phyloP scores from a whole-genome alignment of 169 alveolate species.

The Plasmodium vivax region DNA sequence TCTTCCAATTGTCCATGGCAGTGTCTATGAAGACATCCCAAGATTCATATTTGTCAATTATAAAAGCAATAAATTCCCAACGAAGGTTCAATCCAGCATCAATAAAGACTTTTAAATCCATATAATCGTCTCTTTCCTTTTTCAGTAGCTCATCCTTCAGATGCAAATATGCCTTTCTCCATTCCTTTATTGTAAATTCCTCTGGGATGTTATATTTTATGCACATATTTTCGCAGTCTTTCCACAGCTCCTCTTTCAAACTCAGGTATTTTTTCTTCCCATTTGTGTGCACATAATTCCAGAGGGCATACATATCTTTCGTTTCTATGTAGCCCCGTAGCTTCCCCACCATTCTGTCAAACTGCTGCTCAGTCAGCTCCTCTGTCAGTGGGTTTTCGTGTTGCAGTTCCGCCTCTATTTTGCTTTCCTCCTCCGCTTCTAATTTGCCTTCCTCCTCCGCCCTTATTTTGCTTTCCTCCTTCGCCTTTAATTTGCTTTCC shows the following conservation, averaged over 20 bases:
- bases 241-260: slow-evolving; percentile 29
- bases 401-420: not conserved
- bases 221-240: slow-evolving; percentile 1
- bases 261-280: slow-evolving; percentile 10
- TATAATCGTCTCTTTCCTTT: slow-evolving; percentile 12
- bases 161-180: not conserved
- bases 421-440: not conserved
- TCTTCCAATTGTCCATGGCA: not conserved
- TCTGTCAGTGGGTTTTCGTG: not conserved
- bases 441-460: not conserved
- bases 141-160: slow-evolving; percentile 2
- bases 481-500: not conserved
- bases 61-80: slow-evolving; percentile 25
- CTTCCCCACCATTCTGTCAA: not conserved
- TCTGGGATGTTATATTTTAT: not conserved
- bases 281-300: slow-evolving; percentile 12
- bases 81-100: not conserved
- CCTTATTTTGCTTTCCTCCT: too few relatives aligned
- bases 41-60: slow-evolving; percentile 10
- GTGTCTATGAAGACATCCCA: not conserved
- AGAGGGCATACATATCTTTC: not conserved
- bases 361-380: slow-evolving; percentile 23
- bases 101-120: slow-evolving; percentile 4
- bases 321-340: not conserved
- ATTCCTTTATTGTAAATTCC: slow-evolving; percentile 4